Base-by-base conservation (phyloP, 768 basidiomycete genomes). In the Candolleomyces efflorescens region DNA sequence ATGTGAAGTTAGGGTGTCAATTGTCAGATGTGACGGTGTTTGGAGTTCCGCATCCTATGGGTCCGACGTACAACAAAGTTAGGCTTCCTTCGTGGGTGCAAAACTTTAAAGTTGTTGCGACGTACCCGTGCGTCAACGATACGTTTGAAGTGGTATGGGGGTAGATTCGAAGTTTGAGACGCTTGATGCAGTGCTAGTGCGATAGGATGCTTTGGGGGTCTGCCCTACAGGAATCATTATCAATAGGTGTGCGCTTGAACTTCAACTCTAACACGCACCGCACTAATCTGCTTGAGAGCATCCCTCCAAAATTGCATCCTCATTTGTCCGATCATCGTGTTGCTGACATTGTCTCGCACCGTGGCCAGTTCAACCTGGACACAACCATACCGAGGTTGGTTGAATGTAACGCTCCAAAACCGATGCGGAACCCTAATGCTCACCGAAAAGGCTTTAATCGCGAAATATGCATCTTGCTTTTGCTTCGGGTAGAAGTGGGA, bases 221-320 rank as follows among this genome's bases (percentile, higher is more conserved):
- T 86, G 67, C 82, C 81, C 90, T 92, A 73, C 59, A 60, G 41
- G 56, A 18, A 50, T 38, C 18, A 22, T 7, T 32, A 62, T 58
- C 54, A 59, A 60, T 60, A 59, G 32, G 32, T 32, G 32, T 32
- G 54, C 51, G 48, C 60, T 68, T 48, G 56, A 45, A 38, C 26
- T 11, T 64, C 11, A 60, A 63, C 50, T 62, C 58, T 27, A 51
- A 38, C 36, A 69, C 79, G 68, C 65, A 89, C 92, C 66, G 87
- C 80, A 64, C 74, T 74, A 20, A 92, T 82, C 48, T 73, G 79
- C 64, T 85, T 89, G 24, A 93, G 65, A 12, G 89, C 85, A 66
- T 94, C 90, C 63, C 84, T 82, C 92, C 92, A 94, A 68, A 93
- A 94, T 67, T 92, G 86, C 76, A 92, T 82, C 62, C 90, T 80